Evolutionary conservation across 2,329 filamentous ascomycete genomes (phyloP), one percentile per base, ranked within the genome.

Genomic region (Magnaporthiopsis rhizophila): DNA sequence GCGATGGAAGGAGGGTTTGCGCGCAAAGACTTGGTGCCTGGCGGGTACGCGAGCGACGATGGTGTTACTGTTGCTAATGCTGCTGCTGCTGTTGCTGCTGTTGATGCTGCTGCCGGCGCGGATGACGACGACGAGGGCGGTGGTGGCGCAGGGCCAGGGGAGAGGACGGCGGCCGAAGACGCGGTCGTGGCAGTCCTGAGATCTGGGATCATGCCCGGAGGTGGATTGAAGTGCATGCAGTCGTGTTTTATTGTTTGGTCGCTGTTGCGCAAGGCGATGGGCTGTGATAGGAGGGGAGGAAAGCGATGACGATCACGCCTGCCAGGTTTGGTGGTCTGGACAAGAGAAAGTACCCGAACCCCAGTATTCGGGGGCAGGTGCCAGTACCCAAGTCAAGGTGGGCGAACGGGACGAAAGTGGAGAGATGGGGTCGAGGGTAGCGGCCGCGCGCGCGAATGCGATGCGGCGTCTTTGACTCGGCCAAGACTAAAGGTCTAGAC

Each of bases 141-240:
- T 5, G 38, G 38, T 45, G 38, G 38, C 15, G 38, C 38, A 45
- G 38, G 15, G 38, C 38, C 38, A 13, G 38, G 38, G 38, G 38
- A 45, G 38, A 45, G 11, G 38, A 30, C 30, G 30, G 38, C 38
- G 38, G 38, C 15, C 38, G 38, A 45, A 45, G 38, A 45, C 38
- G 38, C 38, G 38, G 15, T 45, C 38, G 38, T 45, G 38, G 38
- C 38, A 45, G 38, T 45, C 38, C 38, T 45, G 13, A 15, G 38
- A 45, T 45, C 38, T 45, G 38, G 38, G 38, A 65, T 67, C 67
- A 65, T 72, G 70, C 66, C 70, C 70, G 70, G 69, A 71, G 72
- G 73, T 74, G 70, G 71, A 70, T 73, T 69, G 72, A 66, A 69
- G 69, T 71, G 69, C 72, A 74, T 73, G 69, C 69, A 71, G 45